phyloP scores from a whole-genome alignment of 2,329 filamentous ascomycete species.

The Coniochaeta pulveracea region DNA sequence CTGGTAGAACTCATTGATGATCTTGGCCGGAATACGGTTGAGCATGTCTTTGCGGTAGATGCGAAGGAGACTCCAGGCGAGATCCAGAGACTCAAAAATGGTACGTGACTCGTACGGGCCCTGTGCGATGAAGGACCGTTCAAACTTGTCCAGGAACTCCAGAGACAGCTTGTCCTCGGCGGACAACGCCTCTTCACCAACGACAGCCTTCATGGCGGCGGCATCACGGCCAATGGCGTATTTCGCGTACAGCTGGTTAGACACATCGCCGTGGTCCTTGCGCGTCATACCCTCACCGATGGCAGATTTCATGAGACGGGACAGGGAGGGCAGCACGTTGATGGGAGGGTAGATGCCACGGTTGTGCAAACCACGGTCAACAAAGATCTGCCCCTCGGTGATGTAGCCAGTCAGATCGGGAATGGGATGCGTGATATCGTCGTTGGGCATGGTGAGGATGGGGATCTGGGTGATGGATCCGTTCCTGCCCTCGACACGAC shows the following conservation, averaged over 20 bases:
- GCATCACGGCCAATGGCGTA: constrained; percentile 98
- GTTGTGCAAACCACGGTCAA: constrained; percentile 89
- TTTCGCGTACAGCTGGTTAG: constrained; percentile 98
- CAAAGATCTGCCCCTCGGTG: constrained; percentile 96
- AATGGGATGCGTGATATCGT: constrained; percentile 98
- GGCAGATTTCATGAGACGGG: constrained; percentile 99
- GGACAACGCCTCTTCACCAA: constrained; percentile 93
- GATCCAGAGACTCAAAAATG: constrained; percentile 88
- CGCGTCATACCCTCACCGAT: constrained; percentile 96
- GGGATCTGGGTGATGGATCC: constrained; percentile 99
- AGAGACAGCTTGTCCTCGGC: constrained; percentile 96
- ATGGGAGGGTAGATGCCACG: constrained; percentile 98
- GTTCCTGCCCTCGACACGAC: constrained; percentile 92
- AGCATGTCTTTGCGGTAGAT: constrained; percentile 98
- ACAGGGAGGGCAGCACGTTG: constrained; percentile 95
- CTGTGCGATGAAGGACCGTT: constrained; percentile 88
- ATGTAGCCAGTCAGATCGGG: constrained; percentile 98
- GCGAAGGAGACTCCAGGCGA: constrained; percentile 90
- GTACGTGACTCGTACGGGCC: constrained; percentile 83
- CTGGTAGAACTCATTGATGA: constrained; percentile 75
- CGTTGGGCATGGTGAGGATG: constrained; percentile 98
- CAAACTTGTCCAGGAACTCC: constrained; percentile 97
- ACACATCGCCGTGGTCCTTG: constrained; percentile 95
- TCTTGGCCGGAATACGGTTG: constrained; percentile 82
- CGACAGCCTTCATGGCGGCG: constrained; percentile 97